These are phyloP conservation scores for Kwoniella newhampshirensis DNA, from an alignment of 768 basidiomycete genomes.

Conservation along the genomic window DNA sequence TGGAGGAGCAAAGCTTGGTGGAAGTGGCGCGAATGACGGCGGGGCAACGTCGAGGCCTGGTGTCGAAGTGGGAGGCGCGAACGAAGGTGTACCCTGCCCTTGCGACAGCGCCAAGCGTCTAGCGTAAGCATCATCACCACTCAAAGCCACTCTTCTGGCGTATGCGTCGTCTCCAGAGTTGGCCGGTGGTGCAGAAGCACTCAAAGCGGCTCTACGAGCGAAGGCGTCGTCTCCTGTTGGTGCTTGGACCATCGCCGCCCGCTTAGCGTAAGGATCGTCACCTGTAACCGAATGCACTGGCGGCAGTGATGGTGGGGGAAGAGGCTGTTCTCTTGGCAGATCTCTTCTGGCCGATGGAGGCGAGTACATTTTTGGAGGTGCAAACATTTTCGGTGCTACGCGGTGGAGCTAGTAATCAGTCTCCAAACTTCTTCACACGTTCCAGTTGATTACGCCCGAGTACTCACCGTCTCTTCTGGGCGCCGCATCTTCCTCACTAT, in stretches of 20 bases:
- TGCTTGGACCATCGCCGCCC: slow-evolving; percentile 33
- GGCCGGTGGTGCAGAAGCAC: not conserved
- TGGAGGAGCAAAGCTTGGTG: slow-evolving; percentile 3
- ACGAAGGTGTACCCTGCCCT: slow-evolving; percentile 10
- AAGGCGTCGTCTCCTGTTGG: slow-evolving; percentile 38
- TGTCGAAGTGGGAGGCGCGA: not conserved
- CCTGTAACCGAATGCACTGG: slow-evolving; percentile 6
- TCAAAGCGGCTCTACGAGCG: slow-evolving; percentile 40
- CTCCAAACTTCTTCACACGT: too few species aligned
- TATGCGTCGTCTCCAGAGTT: slow-evolving; percentile 26
- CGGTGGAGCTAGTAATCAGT: too few species aligned
- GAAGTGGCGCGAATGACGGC: slow-evolving; percentile 11
- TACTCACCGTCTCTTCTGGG: slow-evolving; percentile 48
- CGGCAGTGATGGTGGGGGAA: slow-evolving; percentile 14
- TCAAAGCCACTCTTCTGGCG: slow-evolving; percentile 28
- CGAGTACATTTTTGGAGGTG: slow-evolving; percentile 38
- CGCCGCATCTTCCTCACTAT: slow-evolving; percentile 48
- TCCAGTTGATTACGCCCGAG: too few species aligned
- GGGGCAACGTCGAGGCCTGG: not conserved
- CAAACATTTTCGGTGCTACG: slow-evolving; percentile 39
- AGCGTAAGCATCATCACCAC: slow-evolving; percentile 46
- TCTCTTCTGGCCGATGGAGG: slow-evolving; percentile 14
- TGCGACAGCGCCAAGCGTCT: slow-evolving; percentile 39
- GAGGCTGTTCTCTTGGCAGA: not conserved
- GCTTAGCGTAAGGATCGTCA: slow-evolving; percentile 43